Conservation (phyloP, 2,329 filamentous ascomycete species). For the Fusarium protoensiforme region DNA sequence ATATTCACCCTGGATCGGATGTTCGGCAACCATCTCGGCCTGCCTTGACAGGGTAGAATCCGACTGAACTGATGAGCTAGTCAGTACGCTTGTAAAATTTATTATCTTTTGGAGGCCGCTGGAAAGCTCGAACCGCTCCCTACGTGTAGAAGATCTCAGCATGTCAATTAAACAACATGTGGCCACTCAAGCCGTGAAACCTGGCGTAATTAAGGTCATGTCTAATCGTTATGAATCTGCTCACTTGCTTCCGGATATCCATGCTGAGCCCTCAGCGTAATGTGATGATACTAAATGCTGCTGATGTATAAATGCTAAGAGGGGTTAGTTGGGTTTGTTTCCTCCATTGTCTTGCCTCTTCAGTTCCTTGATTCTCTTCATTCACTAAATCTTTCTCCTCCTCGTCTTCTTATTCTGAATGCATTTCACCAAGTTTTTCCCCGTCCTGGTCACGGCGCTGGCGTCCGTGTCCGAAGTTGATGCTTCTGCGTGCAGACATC, state of each 20-base stretch:
- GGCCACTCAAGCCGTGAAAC: neutral
- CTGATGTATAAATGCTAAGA: neutral
- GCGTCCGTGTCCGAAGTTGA: neutral
- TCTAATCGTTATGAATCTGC: neutral
- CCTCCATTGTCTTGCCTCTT: neutral
- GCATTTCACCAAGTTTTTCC: neutral
- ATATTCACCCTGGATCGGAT: neutral
- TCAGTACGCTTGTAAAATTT: neutral
- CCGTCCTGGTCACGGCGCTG: neutral
- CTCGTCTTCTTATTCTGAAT: neutral
- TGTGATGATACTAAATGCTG: neutral
- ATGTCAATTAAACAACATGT: neutral
- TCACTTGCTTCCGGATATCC: neutral
- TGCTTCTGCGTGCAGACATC: neutral
- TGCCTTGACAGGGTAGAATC: neutral
- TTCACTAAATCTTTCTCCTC: neutral
- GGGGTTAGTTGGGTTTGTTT: neutral
- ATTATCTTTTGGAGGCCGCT: neutral
- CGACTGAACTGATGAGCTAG: neutral
- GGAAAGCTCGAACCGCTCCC: neutral
- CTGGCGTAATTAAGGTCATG: neutral
- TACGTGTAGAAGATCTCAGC: neutral
- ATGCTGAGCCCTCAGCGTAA: neutral
- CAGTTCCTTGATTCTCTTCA: neutral
- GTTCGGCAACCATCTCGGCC: neutral